These are phyloP conservation scores for Globisporangium cederbergense DNA, from an alignment of 352 stramenopile genomes.

Conservation along the genomic window DNA sequence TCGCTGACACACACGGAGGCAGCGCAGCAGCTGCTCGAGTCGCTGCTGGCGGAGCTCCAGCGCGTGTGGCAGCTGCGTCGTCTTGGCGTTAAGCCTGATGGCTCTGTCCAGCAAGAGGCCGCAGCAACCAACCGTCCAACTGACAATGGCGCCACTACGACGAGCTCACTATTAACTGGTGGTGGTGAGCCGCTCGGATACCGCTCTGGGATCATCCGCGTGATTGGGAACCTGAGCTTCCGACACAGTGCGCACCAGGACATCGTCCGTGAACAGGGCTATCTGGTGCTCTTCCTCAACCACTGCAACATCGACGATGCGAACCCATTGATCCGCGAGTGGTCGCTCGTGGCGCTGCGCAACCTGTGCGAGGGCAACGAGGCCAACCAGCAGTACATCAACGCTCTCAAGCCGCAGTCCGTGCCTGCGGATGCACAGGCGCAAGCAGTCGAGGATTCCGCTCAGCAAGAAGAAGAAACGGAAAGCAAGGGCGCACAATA, in stretches of 20 bases:
- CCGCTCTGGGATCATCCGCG: conserved; percentile 70
- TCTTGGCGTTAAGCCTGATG: conserved; percentile 6
- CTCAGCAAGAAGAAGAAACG: neutral
- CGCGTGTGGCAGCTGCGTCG: conserved; percentile 51
- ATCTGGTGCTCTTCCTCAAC: conserved; percentile 81
- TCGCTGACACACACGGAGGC: conserved; percentile 1
- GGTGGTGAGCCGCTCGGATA: conserved; percentile 63
- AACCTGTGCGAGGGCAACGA: conserved; percentile 88
- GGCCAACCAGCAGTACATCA: conserved; percentile 66
- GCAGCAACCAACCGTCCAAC: conserved; percentile 20
- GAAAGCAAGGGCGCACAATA: neutral
- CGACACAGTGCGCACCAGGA: conserved; percentile 69
- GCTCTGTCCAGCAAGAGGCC: neutral
- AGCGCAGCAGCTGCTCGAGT: conserved; percentile 28
- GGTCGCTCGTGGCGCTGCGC: conserved; percentile 84
- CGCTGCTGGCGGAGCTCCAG: conserved; percentile 55
- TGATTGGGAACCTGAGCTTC: conserved; percentile 83
- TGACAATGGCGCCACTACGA: conserved; percentile 5
- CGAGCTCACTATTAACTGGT: neutral
- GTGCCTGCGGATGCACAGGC: conserved; percentile 23
- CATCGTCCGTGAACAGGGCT: conserved; percentile 65
- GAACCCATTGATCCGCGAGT: conserved; percentile 88
- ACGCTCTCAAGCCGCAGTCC: conserved; percentile 55
- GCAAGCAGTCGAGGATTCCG: neutral
- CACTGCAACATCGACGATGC: conserved; percentile 88